A percentile compares a stretch with the other conserved stretches of the same genome.
phyloP scores from a whole-genome alignment of 148 eudicot genomes.

The Camellia lanceoleosa region DNA sequence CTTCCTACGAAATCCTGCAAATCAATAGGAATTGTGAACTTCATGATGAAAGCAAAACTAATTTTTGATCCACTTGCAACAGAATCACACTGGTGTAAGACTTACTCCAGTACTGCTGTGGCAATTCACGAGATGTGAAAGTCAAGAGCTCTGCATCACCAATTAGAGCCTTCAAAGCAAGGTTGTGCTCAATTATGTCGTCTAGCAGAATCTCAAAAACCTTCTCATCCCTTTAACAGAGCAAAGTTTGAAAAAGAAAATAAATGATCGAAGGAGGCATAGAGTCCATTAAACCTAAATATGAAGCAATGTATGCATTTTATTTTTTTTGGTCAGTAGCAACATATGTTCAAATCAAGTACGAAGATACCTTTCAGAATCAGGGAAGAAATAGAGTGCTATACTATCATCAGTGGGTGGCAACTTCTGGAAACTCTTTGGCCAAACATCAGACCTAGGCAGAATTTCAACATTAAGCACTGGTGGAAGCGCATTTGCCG shows the following conservation, averaged over 20 bases:
- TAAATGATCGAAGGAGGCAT: background rate
- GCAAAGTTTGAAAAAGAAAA: background rate
- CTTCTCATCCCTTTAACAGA: constrained; percentile 32
- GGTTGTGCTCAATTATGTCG: constrained; percentile 19
- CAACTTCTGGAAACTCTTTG: constrained; percentile 23
- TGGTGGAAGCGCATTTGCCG: constrained; percentile 24
- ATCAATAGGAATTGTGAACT: background rate
- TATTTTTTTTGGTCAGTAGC: background rate
- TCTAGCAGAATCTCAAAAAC: constrained; percentile 22
- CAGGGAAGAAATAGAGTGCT: constrained; percentile 38
- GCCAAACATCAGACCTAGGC: constrained; percentile 27
- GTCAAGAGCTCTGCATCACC: constrained; percentile 33
- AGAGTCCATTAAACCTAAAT: background rate
- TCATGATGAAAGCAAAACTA: background rate
- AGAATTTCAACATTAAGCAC: constrained; percentile 18
- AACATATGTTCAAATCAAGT: background rate
- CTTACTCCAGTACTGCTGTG: constrained; percentile 38
- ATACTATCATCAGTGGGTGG: constrained; percentile 29
- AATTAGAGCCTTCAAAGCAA: constrained; percentile 25
- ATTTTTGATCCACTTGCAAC: background rate
- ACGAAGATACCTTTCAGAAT: constrained; percentile 26
- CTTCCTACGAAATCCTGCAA: constrained; percentile 31
- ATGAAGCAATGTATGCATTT: too few relatives aligned
- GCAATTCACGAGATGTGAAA: constrained; percentile 33
- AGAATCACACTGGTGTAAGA: background rate